phyloP scores from a whole-genome alignment of 2,329 filamentous ascomycete genomes.

The Colletotrichum sp. region DNA sequence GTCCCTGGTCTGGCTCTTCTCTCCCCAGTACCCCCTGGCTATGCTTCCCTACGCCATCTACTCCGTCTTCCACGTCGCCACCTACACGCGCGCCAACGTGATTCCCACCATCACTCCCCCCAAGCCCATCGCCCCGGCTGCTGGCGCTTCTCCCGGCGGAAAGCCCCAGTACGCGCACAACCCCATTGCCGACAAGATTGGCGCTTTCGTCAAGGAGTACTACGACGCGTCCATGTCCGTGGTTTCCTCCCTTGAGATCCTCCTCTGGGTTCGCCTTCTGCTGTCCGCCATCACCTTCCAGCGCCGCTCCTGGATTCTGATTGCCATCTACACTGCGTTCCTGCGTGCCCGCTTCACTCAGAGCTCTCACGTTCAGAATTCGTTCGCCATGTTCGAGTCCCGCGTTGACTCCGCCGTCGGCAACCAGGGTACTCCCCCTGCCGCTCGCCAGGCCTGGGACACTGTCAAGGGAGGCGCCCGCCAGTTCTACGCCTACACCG shows the following conservation, averaged over 20 bases:
- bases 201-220: conserved; percentile 95
- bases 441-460: conserved; percentile 80
- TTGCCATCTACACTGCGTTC: conserved; percentile 88
- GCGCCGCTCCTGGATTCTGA: conserved; percentile 88
- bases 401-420: conserved; percentile 83
- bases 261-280: conserved; percentile 83
- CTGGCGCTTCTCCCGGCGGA: conserved; percentile 59
- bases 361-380: conserved; percentile 89
- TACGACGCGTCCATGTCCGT: conserved; percentile 96
- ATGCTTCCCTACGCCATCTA: conserved; percentile 95
- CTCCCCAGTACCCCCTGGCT: conserved; percentile 86
- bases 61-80: conserved; percentile 97
- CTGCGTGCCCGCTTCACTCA: conserved; percentile 88
- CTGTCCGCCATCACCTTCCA: conserved; percentile 85
- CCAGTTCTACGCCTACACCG: conserved; percentile 81
- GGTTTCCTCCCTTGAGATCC: conserved; percentile 87
- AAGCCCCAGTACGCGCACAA: conserved; percentile 61
- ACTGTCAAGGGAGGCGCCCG: conserved; percentile 73
- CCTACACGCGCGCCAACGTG: conserved; percentile 92
- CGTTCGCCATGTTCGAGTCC: conserved; percentile 74
- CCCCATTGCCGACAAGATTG: conserved; percentile 81
- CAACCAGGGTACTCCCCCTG: conserved; percentile 85
- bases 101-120: conserved; percentile 84
- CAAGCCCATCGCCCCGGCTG: conserved; percentile 55
- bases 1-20: conserved; percentile 94